Evolutionary conservation across 2,329 filamentous ascomycete genomes (phyloP).

Genomic region (Pseudogymnoascus sp.): DNA sequence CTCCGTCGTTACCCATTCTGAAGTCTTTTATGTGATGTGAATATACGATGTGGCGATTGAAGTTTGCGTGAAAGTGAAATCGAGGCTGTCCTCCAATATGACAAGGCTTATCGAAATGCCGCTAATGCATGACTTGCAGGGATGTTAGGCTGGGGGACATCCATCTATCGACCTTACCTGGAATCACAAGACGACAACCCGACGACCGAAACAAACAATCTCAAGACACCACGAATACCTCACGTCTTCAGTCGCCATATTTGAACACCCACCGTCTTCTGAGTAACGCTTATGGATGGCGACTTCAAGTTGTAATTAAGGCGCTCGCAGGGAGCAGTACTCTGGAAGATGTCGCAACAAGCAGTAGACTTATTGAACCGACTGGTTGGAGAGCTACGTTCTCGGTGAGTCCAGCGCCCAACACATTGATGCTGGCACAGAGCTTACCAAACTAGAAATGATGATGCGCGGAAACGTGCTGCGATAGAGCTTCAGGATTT

Average conservation of each 20-base stretch:
- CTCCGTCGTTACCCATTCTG: slow-evolving; percentile 92
- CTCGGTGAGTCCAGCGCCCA: slow-evolving; percentile 18
- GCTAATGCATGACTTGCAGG: slow-evolving; percentile 6
- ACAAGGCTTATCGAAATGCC: slow-evolving; percentile 3
- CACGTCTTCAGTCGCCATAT: background rate
- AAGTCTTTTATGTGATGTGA: background rate
- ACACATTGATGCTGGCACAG: background rate
- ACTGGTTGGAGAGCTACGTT: slow-evolving; percentile 27
- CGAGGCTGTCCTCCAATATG: slow-evolving; percentile 2
- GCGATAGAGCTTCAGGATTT: slow-evolving; percentile 28
- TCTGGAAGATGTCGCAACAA: slow-evolving; percentile 25
- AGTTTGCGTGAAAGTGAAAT: background rate
- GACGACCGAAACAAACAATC: slow-evolving; percentile 8
- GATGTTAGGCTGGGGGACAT: background rate
- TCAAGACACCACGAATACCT: background rate
- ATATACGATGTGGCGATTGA: background rate
- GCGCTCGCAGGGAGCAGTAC: slow-evolving; percentile 16
- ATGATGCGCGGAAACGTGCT: slow-evolving; percentile 28
- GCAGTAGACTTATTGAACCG: slow-evolving; percentile 26
- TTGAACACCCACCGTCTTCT: background rate
- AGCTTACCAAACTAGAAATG: slow-evolving; percentile 20
- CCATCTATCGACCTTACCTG: background rate
- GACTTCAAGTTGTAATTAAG: slow-evolving; percentile 22
- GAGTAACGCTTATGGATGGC: slow-evolving; percentile 20
- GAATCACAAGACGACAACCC: slow-evolving; percentile 3